Base-by-base conservation (phyloP, 2,329 filamentous ascomycete species). In the Gnomoniopsis smithogilvyi region DNA sequence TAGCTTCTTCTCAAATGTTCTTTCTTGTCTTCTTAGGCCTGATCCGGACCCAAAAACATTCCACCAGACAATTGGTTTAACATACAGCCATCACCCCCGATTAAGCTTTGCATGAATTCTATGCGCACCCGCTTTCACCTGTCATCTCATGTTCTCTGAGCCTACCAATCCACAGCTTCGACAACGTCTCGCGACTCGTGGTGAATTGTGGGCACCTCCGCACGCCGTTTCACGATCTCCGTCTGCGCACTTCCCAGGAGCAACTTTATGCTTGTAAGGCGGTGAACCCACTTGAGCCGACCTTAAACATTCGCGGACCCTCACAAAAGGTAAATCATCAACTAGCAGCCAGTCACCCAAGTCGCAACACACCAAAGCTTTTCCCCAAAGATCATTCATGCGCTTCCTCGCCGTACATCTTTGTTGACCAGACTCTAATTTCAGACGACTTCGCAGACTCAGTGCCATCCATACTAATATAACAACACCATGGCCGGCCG, bases 401-500 rank as follows among this genome's bases (percentile, higher is more conserved):
- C n/a, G 12, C 38, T 22, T 4, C 15, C 6, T 19, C 26, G 51
- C 17, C 17, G n/a, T 38, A 19, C 30, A 10, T 12, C 8, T 15
- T 17, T 19, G 19, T 43, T 54, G 41, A 54, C 51, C 26, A 47
- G 22, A 46, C 6, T n/a, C 38, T 34, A 43, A 17, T 7, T n/a
- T 14, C 8, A 19, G 7, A 21, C 36, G 36, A 41, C 10, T 41
- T 15, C 36, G 11, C 36, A 41, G 36, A n/a, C 7, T n/a, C 12
- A 41, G 12, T 8, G 17, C 36, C 6, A 10, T n/a, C 21, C 15
- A 3, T n/a, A 7, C 8, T 11, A 21, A 6, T 19, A 10, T 45
- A 11, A 58, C 54, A 58, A 36, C 38, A 49, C n/a, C 55, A 63
- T 65, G 61, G 45, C 33, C 33, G 58, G 58, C 43, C 61, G 54